Evolutionary conservation across 2,329 filamentous ascomycete species (phyloP).

Genomic region (Leptographium galeiforme): DNA sequence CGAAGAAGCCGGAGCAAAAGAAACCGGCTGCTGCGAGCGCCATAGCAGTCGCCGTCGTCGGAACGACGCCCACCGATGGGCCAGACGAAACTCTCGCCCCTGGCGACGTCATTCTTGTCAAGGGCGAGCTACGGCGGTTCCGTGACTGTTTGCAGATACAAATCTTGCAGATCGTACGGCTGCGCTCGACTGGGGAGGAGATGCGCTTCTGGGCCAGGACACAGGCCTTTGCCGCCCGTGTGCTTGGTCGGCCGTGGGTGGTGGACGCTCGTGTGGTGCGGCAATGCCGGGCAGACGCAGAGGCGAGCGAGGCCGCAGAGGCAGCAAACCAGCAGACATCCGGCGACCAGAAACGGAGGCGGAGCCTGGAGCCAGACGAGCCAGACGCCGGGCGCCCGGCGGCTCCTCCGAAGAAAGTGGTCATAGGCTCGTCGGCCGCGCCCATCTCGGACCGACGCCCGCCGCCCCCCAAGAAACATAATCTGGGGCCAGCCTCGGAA

Average conservation of each 20-base stretch:
- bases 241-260: constrained; percentile 42
- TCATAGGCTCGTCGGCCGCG: background rate
- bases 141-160: constrained; percentile 35
- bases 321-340: no score
- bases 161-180: constrained; percentile 32
- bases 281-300: constrained; percentile 33
- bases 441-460: background rate
- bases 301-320: constrained; percentile 14
- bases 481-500: no score
- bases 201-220: constrained; percentile 46
- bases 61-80: constrained; percentile 6
- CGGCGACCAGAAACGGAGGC: background rate
- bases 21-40: background rate
- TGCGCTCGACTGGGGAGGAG: constrained; percentile 42
- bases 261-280: constrained; percentile 34
- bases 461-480: background rate
- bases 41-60: background rate
- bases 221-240: constrained; percentile 31
- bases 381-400: background rate
- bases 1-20: background rate
- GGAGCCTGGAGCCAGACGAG: background rate
- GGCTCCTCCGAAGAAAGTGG: background rate
- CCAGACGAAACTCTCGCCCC: constrained; percentile 18
- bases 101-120: constrained; percentile 43
- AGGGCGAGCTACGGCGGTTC: constrained; percentile 36